Conservation (phyloP, 2,329 filamentous ascomycete genomes). For the Cladosporium sp. region DNA sequence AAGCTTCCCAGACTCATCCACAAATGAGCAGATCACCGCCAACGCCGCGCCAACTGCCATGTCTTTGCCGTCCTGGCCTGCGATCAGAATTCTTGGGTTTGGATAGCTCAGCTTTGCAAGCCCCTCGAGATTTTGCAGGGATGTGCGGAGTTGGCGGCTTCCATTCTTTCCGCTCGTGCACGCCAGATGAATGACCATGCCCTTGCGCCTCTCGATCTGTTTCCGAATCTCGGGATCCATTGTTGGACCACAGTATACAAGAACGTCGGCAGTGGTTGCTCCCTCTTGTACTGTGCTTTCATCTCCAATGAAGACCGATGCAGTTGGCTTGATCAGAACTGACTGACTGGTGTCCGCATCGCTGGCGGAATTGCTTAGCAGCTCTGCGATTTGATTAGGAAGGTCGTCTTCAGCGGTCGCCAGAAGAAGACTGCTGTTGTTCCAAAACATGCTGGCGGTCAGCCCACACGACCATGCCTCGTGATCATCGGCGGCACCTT, state of each 20-base stretch:
- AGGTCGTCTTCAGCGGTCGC: conserved; percentile 62
- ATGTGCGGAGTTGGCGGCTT: conserved; percentile 73
- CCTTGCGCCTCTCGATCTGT: neutral
- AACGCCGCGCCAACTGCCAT: conserved; percentile 74
- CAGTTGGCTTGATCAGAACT: conserved; percentile 41
- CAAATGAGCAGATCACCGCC: conserved; percentile 69
- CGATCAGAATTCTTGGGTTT: conserved; percentile 47
- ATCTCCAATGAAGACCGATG: conserved; percentile 37
- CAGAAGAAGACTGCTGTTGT: conserved; percentile 58
- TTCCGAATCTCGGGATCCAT: conserved; percentile 26
- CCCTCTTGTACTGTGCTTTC: conserved; percentile 35
- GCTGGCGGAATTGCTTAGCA: conserved; percentile 30
- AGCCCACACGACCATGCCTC: conserved; percentile 88
- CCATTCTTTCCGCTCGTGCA: conserved; percentile 72
- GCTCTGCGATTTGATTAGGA: conserved; percentile 44
- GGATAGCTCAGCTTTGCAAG: conserved; percentile 9
- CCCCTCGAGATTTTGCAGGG: conserved; percentile 55
- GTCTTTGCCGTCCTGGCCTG: conserved; percentile 75
- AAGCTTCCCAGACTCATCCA: conserved; percentile 57
- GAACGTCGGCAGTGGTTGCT: conserved; percentile 35
- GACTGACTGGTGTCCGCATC: conserved; percentile 18
- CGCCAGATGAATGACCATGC: conserved; percentile 50
- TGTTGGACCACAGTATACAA: conserved; percentile 43
- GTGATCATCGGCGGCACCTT: conserved; percentile 90
- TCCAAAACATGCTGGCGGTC: conserved; percentile 78